Base-by-base conservation (phyloP, 306 rosid species). In the Quercus bicolor region DNA sequence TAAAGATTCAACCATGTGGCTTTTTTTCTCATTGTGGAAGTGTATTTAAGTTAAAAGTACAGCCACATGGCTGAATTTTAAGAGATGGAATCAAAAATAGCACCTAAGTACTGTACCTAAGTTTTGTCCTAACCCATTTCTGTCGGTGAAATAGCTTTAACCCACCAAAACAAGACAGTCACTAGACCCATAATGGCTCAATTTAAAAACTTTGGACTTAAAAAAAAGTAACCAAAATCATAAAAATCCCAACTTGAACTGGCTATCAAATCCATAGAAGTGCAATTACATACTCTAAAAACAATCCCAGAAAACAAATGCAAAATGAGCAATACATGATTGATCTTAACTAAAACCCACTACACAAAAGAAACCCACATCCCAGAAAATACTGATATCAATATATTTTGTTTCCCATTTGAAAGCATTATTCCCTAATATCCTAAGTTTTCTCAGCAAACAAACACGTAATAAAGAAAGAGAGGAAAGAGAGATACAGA, bases 401-500 rank as follows among this genome's bases (percentile, higher is more conserved):
- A 66, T 68, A 34, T 31, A 68, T 68, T 16, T 10, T 48, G 16
- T 48, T 18, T 65, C 45, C 18, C 70, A 65, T 31, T 33, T 56
- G 53, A 20, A 82, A 33, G 9, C 52, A 56, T 80, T 52, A 43
- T 60, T n/a, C 14, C 13, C 51, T 3, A 74, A 37, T 59, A 61
- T 77, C 16, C 61, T 55, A 56, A 37, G 43, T 4, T 72, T 74
- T 55, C 56, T 75, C 64, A 74, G 78, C 68, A 79, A 56, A 26
- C 73, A 82, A 72, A 70, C 51, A 79, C 54, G 81, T 56, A 78
- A 28, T 26, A 23, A 21, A 56, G 34, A 43, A 3, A 73, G 43
- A 72, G 76, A 80, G 51, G 82, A 74, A 45, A 78, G 23, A 80
- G 73, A 81, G 75, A 83, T 86, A 85, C 83, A 79, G 71, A 73